These are phyloP conservation scores for Aspergillus sp. DNA, from an alignment of 2,329 filamentous ascomycete genomes.

Conservation along the genomic window DNA sequence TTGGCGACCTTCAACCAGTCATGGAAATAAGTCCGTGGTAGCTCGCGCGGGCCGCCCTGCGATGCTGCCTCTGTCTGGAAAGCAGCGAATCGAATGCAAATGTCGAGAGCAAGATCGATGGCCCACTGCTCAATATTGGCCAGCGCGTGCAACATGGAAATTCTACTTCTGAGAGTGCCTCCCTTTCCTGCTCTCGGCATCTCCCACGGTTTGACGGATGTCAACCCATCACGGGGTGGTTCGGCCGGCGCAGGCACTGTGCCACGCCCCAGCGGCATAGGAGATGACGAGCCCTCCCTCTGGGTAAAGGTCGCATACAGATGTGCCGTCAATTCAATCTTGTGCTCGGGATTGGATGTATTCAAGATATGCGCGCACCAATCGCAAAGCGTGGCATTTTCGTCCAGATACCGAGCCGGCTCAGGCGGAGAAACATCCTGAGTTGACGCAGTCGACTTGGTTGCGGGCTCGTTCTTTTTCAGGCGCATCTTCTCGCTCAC, in stretches of 20 bases:
- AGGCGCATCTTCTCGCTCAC: slow-evolving; percentile 49
- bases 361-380: slow-evolving; percentile 50
- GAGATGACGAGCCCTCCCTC: slow-evolving; percentile 38
- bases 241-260: slow-evolving; percentile 38
- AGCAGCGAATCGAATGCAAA: slow-evolving; percentile 47
- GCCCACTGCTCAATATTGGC: slow-evolving; percentile 52
- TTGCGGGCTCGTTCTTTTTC: slow-evolving; percentile 32
- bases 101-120: slow-evolving; percentile 50
- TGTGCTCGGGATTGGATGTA: slow-evolving; percentile 47
- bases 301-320: slow-evolving; percentile 44
- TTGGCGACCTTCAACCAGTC: slow-evolving; percentile 51
- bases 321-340: slow-evolving; percentile 48
- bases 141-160: slow-evolving; percentile 49
- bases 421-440: slow-evolving; percentile 11
- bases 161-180: slow-evolving; percentile 46
- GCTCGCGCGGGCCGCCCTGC: slow-evolving; percentile 18
- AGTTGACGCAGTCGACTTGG: slow-evolving; percentile 8
- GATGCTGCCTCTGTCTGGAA: slow-evolving; percentile 37
- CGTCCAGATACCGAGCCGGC: slow-evolving; percentile 34
- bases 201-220: slow-evolving; percentile 38
- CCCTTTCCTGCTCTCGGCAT: slow-evolving; percentile 45
- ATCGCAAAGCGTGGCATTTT: slow-evolving; percentile 47
- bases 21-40: slow-evolving; percentile 48
- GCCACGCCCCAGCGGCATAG: slow-evolving; percentile 45
- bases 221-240: slow-evolving; percentile 43